Base-by-base conservation (phyloP, 1,284 basidiomycete species). In the Cronartium quercuum region DNA sequence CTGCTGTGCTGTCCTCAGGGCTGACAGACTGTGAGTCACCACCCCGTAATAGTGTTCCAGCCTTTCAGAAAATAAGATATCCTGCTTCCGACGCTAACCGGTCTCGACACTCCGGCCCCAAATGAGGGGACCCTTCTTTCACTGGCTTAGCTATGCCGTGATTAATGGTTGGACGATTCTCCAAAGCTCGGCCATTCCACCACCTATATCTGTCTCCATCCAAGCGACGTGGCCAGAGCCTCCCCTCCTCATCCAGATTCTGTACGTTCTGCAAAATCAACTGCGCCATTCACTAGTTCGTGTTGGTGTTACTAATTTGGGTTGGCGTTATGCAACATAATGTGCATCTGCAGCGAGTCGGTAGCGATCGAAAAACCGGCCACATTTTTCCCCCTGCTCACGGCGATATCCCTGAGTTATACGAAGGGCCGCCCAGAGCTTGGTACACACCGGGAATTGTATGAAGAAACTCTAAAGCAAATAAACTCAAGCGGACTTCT, bases 151-250 rank as follows among this genome's bases (percentile, higher is more conserved):
- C 5, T 55, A 55, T 55, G 51, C 51, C n/a, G 51, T 18, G 51
- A 24, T 55, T 10, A 55, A 21, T 24, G n/a, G 51, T 24, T 55
- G 51, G 51, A 55, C 51, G 51, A 55, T 69, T 35, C 41, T 64
- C 61, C 15, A 57, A 13, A 10, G 38, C 13, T 24, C 57, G 21
- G 51, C 47, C 21, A 35, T 51, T 38, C 66, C 70, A 35, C 70
- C 71, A 37, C 71, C 71, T 15, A 75, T 75, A 38, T 67, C 71
- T 21, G 71, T 67, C 65, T 75, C 64, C 9, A 75, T 75, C 55
- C 71, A 62, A 34, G 71, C 71, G 35, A 66, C 71, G 51, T 66
- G 64, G 71, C 55, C 38, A 24, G 71, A 75, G 51, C 71, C 71
- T 35, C 65, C 71, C 21, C 61, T 66, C 55, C 42, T 67, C 12